phyloP scores from a whole-genome alignment of 371 early-diverging fungal species.

The Rhizopus microsporus region DNA sequence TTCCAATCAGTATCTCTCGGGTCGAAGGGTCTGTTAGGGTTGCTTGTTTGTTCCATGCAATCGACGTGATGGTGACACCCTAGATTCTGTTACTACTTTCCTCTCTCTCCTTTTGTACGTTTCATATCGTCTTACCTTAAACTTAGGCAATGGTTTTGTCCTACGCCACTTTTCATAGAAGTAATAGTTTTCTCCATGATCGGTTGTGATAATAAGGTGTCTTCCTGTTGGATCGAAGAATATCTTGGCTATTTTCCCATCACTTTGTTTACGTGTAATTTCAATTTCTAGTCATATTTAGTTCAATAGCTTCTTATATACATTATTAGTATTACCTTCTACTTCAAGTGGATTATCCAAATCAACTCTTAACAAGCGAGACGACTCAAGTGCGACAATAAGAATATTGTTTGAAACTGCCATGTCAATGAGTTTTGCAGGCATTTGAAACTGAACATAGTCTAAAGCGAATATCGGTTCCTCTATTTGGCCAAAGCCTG shows the following conservation, averaged over 20 bases:
- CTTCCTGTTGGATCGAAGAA: constrained; percentile 88
- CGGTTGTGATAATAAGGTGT: constrained; percentile 83
- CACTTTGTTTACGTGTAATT: constrained; percentile 63
- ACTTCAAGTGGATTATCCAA: constrained; percentile 49
- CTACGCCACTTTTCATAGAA: constrained; percentile 77
- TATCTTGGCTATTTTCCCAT: constrained; percentile 65
- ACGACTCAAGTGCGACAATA: constrained; percentile 67
- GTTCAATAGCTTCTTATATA: constrained; percentile 52
- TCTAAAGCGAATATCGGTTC: constrained; percentile 76
- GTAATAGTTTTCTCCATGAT: constrained; percentile 87
- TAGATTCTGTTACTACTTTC: constrained; percentile 19
- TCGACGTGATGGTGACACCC: constrained; percentile 79
- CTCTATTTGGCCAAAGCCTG: constrained; percentile 49
- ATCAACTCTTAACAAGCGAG: constrained; percentile 74
- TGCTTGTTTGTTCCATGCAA: constrained; percentile 87
- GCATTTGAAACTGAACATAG: constrained; percentile 80
- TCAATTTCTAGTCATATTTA: constrained; percentile 79
- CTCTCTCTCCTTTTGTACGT: not conserved
- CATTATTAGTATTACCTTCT: constrained; percentile 57
- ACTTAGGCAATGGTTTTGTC: constrained; percentile 67
- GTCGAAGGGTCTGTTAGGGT: constrained; percentile 67
- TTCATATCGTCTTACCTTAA: constrained; percentile 54
- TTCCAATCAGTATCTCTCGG: constrained; percentile 81
- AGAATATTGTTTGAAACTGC: constrained; percentile 83
- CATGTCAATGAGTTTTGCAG: constrained; percentile 65